Base-by-base conservation (phyloP, 352 stramenopile species). In the Phytophthora sojae region DNA sequence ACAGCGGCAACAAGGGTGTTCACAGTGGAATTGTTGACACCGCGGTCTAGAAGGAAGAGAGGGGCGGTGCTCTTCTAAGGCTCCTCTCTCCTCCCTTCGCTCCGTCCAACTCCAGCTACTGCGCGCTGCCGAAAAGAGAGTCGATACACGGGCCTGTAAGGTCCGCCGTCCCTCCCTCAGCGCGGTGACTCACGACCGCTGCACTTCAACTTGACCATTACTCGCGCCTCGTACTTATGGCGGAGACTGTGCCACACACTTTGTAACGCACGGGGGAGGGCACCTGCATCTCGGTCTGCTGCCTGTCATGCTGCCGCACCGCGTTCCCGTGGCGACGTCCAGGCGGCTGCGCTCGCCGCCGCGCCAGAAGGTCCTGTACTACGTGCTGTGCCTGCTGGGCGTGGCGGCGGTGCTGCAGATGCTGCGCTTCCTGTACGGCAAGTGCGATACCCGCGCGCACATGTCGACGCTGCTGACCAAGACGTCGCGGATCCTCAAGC, bases 401-500 rank as follows among this genome's bases (percentile, higher is more conserved):
- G 59, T 64, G 45, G 57, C 61, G 30, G 51, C 75, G 14, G 61
- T 57, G n/a, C 39, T 93, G 15, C 85, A 83, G 6, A 63, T 67
- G 55, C 57, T 90, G 61, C 77, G 79, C 1, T 92, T 92, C 57
- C 37, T 92, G 44, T 92, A 90, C 62, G 72, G 76, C 57, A 94
- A 94, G 67, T 94, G 86, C 65, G 86, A 94, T 75, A 94, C 86
- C 14, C 84, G 86, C 50, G 66, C 62, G 61, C 81, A 88, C 57
- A 94, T 94, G 86, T 76, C 81, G 32, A 73, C 72, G 71, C 60
- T 94, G 51, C 72, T 94, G 61, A 91, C 77, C 45, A 92, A 88
- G 68, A 91, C 86, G 23, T 84, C 84, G 12, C 69, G 44, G 2
- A 87, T 94, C 44, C 72, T 94, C 25, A 77, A 91, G 61, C 73